phyloP scores from a whole-genome alignment of 148 eudicot genomes.

The Rhododendron williamsianum region DNA sequence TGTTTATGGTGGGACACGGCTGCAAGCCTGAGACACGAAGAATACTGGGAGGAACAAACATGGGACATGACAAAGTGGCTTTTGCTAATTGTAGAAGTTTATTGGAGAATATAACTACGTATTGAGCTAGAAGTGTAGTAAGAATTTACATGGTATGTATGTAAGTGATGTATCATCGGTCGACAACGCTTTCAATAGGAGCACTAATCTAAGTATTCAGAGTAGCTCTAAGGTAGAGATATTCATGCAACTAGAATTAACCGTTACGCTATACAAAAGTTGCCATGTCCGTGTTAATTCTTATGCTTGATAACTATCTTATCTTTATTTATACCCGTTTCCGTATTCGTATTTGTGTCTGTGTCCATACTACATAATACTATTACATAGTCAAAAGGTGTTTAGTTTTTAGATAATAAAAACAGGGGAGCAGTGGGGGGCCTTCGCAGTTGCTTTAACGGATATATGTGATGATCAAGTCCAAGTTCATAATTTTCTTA shows the following conservation, averaged over 20 bases:
- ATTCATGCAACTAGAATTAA: too few species aligned
- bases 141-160: neutral
- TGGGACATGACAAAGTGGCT: neutral
- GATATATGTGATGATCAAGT: slow-evolving; percentile 6
- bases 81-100: neutral
- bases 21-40: neutral
- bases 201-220: neutral
- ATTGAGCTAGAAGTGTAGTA: neutral
- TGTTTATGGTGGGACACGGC: neutral
- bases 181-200: neutral
- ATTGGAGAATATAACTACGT: neutral
- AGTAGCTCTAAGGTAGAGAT: neutral
- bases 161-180: neutral
- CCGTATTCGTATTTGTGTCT: neutral
- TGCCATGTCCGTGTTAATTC: neutral
- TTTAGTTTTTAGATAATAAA: neutral
- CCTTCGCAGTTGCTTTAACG: neutral
- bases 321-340: neutral
- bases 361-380: neutral
- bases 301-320: neutral
- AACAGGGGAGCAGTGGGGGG: neutral
- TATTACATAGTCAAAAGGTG: neutral
- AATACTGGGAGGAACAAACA: neutral
- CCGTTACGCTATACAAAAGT: too few species aligned
- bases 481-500: slow-evolving; percentile 5